Base-by-base conservation (phyloP, 768 basidiomycete genomes). In the Russula emetica region DNA sequence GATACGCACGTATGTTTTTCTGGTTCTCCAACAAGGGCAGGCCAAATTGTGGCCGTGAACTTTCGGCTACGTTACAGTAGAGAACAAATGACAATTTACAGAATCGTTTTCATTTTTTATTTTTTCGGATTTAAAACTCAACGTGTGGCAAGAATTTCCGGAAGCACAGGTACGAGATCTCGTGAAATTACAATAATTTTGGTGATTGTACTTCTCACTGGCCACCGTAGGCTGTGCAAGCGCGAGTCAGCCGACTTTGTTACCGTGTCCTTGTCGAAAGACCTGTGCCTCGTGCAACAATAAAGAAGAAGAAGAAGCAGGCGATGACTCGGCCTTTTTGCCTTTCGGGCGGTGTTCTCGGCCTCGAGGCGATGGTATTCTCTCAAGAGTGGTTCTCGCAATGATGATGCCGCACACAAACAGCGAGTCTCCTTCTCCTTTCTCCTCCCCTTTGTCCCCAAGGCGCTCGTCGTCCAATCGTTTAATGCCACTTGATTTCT, bases 331-430 rank as follows among this genome's bases (percentile, higher is more conserved):
- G 36, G 45, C n/a, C 22, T 14, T 14, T 26, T 22, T 40, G 16
- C 38, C 38, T 40, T 36, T 40, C 38, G 38, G 38, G 38, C 38
- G 38, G 38, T 14, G 38, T 40, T 40, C 38, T 40, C 38, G 38
- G 40, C 62, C 58, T 53, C 57, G 57, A 58, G 62, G 62, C 51
- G 20, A 38, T 64, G 58, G 14, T 10, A 11, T 44, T 16, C 56
- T 58, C 22, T 22, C 44, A 45, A 34, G 20, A 1, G 20, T 54
- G 20, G 32, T 53, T 53, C 56, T 53, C 32, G 32, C 16, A 6
- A 28, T 50, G 14, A 8, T 28, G 26, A 20, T 26, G 36, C 18
- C 47, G 34, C 51, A 16, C 28, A 2, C 28, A n/a, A 24, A 16
- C 44, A 40, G 20, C 34, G 16, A 44, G 20, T 28, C 50, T 22